Evolutionary conservation across 2,329 filamentous ascomycete genomes (phyloP), one percentile per base, ranked within the genome.

Genomic region (Cercospora beticola): DNA sequence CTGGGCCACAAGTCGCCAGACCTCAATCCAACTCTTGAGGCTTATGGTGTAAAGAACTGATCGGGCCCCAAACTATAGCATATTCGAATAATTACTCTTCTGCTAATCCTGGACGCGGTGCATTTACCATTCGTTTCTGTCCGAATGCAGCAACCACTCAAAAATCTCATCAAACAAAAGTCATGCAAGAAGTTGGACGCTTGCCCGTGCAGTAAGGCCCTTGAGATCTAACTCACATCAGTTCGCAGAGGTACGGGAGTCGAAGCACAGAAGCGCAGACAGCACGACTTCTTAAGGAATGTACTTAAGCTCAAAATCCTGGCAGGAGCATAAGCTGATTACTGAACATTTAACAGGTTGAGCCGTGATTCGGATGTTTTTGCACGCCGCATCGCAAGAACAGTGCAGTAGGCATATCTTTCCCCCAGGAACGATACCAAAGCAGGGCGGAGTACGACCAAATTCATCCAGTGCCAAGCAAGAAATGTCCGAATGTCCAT

Each of bases 1-100:
- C 78, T 94, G 67, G 91, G 91, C 8, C 83, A 92, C 71, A 88
- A 90, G 80, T 91, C 92, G 0, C 56, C 56, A 59, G 56, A 59
- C 6, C 18, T 21, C 16, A 36, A 36, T 30, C 56, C 56, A 6
- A 59, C 31, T 36, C 5, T 59, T 0, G 56, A 59, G 16, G 16
- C 28, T 1, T 59, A 59, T 16, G 56, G 56, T 18, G 56, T 59
- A 5, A 59, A 59, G 8, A 59, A 21, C 9, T 31, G 18, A 33
- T 18, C 3, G 23, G 23, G 23, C 23, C 26, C 3, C 26, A 4
- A 4, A 12, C 4, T 21, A 52, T 52, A 21, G 46, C 46, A 52
- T 14, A 5, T 21, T 52, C 5, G 1, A 52, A 52, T 3, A 4
- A 23, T 21, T 6, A 14, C 21, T 52, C 21, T 52, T 23, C 46